Conservation (phyloP, 306 rosid genomes). For the Comarum palustre region DNA sequence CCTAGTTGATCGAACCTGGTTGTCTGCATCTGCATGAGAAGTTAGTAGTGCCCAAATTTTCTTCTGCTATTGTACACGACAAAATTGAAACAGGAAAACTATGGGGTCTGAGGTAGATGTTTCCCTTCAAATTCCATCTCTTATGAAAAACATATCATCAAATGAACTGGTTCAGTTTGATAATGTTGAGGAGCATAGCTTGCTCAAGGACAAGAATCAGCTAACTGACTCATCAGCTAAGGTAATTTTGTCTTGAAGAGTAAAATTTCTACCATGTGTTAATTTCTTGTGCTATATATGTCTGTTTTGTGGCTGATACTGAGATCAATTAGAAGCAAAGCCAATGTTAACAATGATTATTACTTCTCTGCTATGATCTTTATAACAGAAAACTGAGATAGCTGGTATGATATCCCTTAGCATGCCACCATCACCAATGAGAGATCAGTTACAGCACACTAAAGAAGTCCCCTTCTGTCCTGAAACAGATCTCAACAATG, state of each 20-base stretch:
- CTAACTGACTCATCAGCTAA: conserved; percentile 23
- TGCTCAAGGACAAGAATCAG: conserved; percentile 5
- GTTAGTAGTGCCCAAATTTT: not conserved
- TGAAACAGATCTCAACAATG: conserved; percentile 30
- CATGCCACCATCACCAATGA: conserved; percentile 60
- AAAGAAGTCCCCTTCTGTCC: conserved; percentile 40
- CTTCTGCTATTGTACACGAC: conserved; percentile 14
- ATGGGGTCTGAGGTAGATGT: conserved; percentile 24
- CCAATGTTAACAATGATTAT: not conserved
- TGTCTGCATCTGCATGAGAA: conserved; percentile 13
- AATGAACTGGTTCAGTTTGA: conserved; percentile 52
- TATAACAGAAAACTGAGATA: conserved; percentile 39
- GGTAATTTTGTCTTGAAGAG: conserved; percentile 34
- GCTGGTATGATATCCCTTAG: conserved; percentile 53
- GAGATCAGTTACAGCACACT: conserved; percentile 20
- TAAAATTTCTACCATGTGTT: not conserved
- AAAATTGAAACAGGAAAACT: conserved; percentile 37
- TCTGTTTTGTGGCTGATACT: not conserved
- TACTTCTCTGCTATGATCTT: not conserved
- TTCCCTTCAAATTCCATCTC: conserved; percentile 49
- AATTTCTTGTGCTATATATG: not conserved
- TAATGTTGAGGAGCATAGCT: conserved; percentile 14
- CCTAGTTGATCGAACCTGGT: conserved; percentile 11
- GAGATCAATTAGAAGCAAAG: not conserved
- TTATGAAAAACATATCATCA: conserved; percentile 46